These are phyloP conservation scores for Trichoderma koningii DNA, from an alignment of 2,329 filamentous ascomycete species.

Conservation along the genomic window DNA sequence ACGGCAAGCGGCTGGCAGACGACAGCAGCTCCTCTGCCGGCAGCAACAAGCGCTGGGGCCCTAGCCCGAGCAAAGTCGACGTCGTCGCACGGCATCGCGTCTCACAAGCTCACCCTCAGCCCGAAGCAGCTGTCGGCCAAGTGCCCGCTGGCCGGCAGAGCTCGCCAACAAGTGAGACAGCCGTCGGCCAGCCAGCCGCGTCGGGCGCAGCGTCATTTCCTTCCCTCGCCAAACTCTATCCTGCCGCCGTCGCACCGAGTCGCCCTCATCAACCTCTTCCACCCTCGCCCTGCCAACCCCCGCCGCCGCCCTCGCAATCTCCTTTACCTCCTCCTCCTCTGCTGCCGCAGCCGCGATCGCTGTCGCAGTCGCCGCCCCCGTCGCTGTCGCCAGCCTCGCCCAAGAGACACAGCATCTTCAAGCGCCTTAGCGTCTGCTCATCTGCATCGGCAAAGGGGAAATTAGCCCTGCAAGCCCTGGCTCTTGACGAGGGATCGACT, in stretches of 20 bases:
- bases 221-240: not conserved
- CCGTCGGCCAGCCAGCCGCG: slow-evolving; percentile 27
- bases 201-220: slow-evolving; percentile 24
- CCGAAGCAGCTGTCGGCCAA: slow-evolving; percentile 27
- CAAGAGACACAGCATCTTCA: slow-evolving; percentile 34
- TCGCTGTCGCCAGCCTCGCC: slow-evolving; percentile 14
- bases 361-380: not conserved
- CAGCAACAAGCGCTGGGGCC: not conserved
- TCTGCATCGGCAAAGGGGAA: slow-evolving; percentile 34
- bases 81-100: slow-evolving; percentile 16
- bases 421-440: slow-evolving; percentile 36
- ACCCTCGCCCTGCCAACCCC: too few relatives aligned
- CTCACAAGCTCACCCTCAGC: slow-evolving; percentile 22
- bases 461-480: slow-evolving; percentile 32
- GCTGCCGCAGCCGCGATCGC: not conserved
- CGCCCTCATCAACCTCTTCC: not conserved
- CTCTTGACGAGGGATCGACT: slow-evolving; percentile 28
- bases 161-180: slow-evolving; percentile 30
- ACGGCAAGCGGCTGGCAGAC: not conserved
- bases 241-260: slow-evolving; percentile 1
- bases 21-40: not conserved
- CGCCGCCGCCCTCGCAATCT: not conserved
- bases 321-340: not conserved
- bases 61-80: slow-evolving; percentile 5
- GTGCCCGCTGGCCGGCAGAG: slow-evolving; percentile 24